Base-by-base conservation (phyloP, 2,329 filamentous ascomycete species). In the Clarireedia monteithiana region DNA sequence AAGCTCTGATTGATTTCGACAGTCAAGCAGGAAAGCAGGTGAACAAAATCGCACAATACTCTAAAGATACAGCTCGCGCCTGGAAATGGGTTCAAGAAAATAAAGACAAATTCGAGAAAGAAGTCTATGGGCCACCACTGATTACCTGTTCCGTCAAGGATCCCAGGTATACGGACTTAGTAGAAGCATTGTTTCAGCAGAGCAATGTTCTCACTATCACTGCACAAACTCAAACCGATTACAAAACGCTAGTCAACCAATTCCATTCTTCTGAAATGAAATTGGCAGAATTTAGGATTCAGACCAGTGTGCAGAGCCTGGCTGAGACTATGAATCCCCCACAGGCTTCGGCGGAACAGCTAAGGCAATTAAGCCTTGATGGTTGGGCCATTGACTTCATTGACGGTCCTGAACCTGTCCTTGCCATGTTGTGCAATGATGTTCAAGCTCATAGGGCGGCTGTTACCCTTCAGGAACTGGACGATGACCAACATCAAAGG, bases 61-160 rank as follows among this genome's bases (percentile, higher is more conserved):
- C 85, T 10, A 68, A 68, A 0, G 88, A 96, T 56, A 82, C 86
- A 2, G 79, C 80, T 10, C 74, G 68, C 61, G 90, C 85, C 2
- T 96, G 89, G 84, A 77, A 84, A 44, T 99, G 92, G 91, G 78
- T 97, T 51, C 80, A 89, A 66, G 70, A 82, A 2, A 83, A 99
- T 67, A 79, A 78, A 58, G 68, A 78, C 48, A 67, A 73, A 45
- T 85, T 89, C 60, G 76, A 82, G 60, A 76, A 80, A 36, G 73
- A 79, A 39, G 79, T 89, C n/a, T 84, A 79, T 64, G 84, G 83
- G 0, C 86, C 86, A 17, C 79, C 85, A 0, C 73, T 87, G 23
- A 70, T 89, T 36, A 78, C 79, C 50, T 88, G 85, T 66, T 82
- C 80, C 0, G 71, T 88, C 45, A 84, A 80, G 58, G 77, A 88